Evolutionary conservation across 495 filamentous ascomycete species (phyloP).

Genomic region (Neurospora cerealis): DNA sequence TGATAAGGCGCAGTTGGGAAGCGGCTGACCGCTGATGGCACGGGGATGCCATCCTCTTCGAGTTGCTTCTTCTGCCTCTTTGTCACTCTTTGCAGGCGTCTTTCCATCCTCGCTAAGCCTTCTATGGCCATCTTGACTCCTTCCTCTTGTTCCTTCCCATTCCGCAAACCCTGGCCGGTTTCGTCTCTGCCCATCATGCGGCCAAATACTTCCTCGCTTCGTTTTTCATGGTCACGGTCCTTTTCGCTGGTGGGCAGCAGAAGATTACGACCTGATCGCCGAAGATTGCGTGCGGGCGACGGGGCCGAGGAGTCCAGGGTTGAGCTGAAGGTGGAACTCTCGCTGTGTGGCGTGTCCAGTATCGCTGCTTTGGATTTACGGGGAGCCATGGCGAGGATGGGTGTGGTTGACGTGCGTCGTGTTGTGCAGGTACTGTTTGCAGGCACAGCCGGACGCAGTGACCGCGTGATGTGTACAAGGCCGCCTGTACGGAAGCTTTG

Average conservation of each 20-base stretch:
- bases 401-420: background rate
- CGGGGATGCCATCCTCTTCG: conserved; percentile 5
- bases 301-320: background rate
- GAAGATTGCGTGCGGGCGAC: background rate
- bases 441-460: background rate
- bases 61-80: conserved; percentile 22
- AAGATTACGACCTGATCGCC: background rate
- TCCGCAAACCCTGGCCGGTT: background rate
- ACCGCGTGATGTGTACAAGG: background rate
- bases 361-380: background rate
- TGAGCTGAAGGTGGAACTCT: background rate
- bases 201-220: background rate
- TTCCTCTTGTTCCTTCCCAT: conserved; percentile 3
- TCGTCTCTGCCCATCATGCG: background rate
- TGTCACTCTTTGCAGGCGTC: conserved; percentile 12
- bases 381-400: background rate
- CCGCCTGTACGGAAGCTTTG: background rate
- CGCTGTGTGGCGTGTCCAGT: background rate
- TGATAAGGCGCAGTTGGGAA: background rate
- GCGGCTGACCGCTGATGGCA: background rate
- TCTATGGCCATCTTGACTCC: conserved; percentile 18
- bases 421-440: background rate
- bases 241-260: background rate
- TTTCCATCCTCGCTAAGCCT: conserved; percentile 21
- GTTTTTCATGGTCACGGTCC: background rate